Evolutionary conservation across 1,284 basidiomycete species (phyloP), one percentile per base, ranked within the genome.

Genomic region (Paramarasmius palmivorus): DNA sequence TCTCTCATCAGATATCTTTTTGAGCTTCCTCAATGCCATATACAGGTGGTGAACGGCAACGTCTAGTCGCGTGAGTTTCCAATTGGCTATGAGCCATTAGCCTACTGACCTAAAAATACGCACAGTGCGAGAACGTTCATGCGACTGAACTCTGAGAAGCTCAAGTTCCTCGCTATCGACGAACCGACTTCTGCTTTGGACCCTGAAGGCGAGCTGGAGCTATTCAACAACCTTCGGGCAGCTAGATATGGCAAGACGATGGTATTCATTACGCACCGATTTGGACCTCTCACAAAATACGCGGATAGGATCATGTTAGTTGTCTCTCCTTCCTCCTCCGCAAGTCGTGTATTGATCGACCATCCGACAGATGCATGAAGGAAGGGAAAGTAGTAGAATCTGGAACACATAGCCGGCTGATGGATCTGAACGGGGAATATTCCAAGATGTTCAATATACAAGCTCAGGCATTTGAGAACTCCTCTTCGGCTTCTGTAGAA

Each of bases 211-310:
- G 79, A 82, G 63, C 67, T 71, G 36, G 63, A 72, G 22, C 67
- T 87, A 0, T 86, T 87, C 61, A 68, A 76, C 1, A 73, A 77
- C 2, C 71, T 87, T 23, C 66, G 82, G 14, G 66, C 73, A 20
- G 68, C 73, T 40, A 71, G 82, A 26, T 67, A 76, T 4, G 82
- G 79, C 15, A 83, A 84, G 64, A 86, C 84, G 9, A 81, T 87
- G 78, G 69, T 88, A 2, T 87, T 86, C 57, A 83, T 86, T 2
- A 86, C 86, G 0, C 86, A 88, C 65, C 75, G 85, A 3, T 87
- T 88, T 58, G 86, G 84, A 4, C 82, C 83, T 63, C 69, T 88
- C 39, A 86, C 84, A 1, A 78, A 78, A 52, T 71, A 82, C 56
- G 84, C 86, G 0, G 85, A 88, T 62, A 56, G 79, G 10, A 83